Conservation (phyloP, 768 basidiomycete genomes). For the Hirschioporus abietinus region DNA sequence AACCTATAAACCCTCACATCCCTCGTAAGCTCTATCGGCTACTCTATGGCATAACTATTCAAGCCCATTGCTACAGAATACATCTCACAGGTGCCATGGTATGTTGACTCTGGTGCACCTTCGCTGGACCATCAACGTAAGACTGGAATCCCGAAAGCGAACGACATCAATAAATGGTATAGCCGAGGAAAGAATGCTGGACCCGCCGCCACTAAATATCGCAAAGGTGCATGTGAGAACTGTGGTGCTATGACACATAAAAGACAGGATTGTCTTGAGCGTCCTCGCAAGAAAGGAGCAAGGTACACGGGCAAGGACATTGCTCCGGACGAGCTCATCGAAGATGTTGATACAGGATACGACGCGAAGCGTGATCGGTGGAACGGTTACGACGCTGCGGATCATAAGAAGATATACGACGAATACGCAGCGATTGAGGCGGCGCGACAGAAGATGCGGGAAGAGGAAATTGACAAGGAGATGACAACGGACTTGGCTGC, state of each 20-base stretch:
- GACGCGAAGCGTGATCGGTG: conserved; percentile 96
- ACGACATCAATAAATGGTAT: conserved; percentile 87
- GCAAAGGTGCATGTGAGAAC: conserved; percentile 98
- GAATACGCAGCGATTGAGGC: conserved; percentile 93
- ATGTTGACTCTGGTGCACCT: conserved; percentile 89
- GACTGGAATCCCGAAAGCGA: conserved; percentile 49
- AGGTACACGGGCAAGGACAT: conserved; percentile 89
- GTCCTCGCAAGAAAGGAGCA: conserved; percentile 94
- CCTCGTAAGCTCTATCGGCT: conserved; percentile 57
- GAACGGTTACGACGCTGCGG: conserved; percentile 94
- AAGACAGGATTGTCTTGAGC: conserved; percentile 86
- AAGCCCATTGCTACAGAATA: conserved; percentile 55
- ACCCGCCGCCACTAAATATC: conserved; percentile 92
- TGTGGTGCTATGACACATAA: conserved; percentile 97
- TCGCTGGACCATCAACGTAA: conserved; percentile 93
- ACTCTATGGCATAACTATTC: neutral
- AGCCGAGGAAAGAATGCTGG: conserved; percentile 80
- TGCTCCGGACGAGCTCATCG: conserved; percentile 85
- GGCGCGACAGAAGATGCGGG: conserved; percentile 83
- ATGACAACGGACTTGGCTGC: conserved; percentile 88
- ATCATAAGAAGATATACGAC: conserved; percentile 83
- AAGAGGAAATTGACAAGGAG: conserved; percentile 98
- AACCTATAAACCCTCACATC: conserved; percentile 97
- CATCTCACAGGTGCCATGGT: conserved; percentile 99
- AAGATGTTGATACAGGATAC: conserved; percentile 71